Base-by-base conservation (phyloP, 441 rosid species). In the Erodium texanum region DNA sequence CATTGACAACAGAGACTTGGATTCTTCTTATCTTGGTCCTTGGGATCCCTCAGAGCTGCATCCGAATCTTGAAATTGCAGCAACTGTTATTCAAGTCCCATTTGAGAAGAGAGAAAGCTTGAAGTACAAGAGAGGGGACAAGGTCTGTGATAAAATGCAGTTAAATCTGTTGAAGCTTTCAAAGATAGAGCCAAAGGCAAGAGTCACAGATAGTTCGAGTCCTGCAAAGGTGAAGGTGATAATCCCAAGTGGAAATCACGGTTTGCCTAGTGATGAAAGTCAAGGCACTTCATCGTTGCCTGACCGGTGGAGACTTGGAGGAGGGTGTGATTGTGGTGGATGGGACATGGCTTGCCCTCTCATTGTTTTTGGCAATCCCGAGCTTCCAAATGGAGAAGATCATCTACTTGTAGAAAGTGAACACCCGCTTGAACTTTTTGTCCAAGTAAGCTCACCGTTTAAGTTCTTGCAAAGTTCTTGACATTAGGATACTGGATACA, bases 341-440 rank as follows among this genome's bases (percentile, higher is more conserved):
- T 94, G 99, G 99, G 99, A 94, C 75, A 92, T 92, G 98, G 93
- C 81, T 36, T 94, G 99, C 69, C 92, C 98, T 41, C 94, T 94
- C 38, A 73, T 81, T 24, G 86, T 89, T 71, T 63, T 94, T 16
- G 86, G 86, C 64, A 85, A 82, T 78, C 82, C 94, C 11, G 67
- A 70, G 67, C 78, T 76, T 70, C 78, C 62, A 36, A 77, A 76
- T 75, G 77, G 74, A 12, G 82, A 81, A 70, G 85, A 84, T 76
- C 83, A 78, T n/a, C n/a, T n/a, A n/a, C n/a, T n/a, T n/a, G n/a
- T n/a, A n/a, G n/a, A n/a, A n/a, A n/a, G n/a, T n/a, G n/a, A n/a
- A n/a, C n/a, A n/a, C n/a, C n/a, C n/a, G n/a, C n/a, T n/a, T 70
- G 79, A 87, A 73, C 86, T 92, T 59, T 81, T 79, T 73, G 74